Evolutionary conservation across 176 grass and related monocot species (phyloP).

Genomic region (Carex parvula): DNA sequence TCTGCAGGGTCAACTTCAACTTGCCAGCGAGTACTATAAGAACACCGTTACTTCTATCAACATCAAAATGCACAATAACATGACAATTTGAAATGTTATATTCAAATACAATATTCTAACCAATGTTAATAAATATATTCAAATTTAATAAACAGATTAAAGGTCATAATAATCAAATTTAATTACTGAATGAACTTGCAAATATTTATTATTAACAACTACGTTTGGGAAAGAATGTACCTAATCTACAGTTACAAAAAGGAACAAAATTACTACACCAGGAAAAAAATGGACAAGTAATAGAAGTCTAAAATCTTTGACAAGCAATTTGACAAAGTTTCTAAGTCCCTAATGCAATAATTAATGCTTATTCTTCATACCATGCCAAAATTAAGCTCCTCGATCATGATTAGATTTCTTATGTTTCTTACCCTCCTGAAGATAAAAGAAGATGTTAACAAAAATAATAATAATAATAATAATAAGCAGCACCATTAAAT

Average conservation of each 20-base stretch:
- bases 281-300: background rate
- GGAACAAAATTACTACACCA: background rate
- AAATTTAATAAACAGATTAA: background rate
- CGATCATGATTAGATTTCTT: conserved; percentile 23
- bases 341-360: background rate
- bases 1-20: background rate
- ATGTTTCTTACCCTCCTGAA: background rate
- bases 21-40: background rate
- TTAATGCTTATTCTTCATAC: background rate
- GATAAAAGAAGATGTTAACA: background rate
- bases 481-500: background rate
- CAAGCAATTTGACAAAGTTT: background rate
- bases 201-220: background rate
- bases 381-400: background rate
- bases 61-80: background rate
- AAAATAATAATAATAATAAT: background rate
- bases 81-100: background rate
- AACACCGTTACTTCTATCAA: background rate
- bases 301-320: background rate
- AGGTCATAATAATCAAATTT: background rate
- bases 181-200: background rate
- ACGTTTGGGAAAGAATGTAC: background rate
- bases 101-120: background rate
- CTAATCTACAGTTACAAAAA: conserved; percentile 1
- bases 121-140: background rate